Percentiles rank a stretch among this genome's conserved stretches.
phyloP scores from a whole-genome alignment of 441 rosid species.

The Syzygium malaccense region DNA sequence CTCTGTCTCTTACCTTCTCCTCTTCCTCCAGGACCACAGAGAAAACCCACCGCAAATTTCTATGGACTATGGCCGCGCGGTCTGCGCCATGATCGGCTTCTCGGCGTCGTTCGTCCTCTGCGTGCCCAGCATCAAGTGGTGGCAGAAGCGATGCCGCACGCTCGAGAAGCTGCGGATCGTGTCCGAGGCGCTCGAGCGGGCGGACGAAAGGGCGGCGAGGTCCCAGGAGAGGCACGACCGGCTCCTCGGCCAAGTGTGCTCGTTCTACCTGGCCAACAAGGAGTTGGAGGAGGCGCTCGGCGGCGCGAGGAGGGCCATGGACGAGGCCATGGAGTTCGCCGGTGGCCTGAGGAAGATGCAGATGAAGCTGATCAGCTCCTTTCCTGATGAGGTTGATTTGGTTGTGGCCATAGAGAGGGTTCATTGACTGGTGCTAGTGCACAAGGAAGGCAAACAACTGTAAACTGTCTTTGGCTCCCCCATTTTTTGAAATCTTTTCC shows the following conservation, averaged over 20 bases:
- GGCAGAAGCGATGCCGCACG: neutral
- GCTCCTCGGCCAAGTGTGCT: constrained; percentile 27
- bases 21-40: neutral
- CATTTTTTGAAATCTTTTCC: neutral
- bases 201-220: constrained; percentile 35
- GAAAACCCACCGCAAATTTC: neutral
- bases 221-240: constrained; percentile 48
- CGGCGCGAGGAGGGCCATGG: constrained; percentile 31
- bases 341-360: constrained; percentile 38
- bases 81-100: neutral
- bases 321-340: constrained; percentile 37
- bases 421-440: neutral
- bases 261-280: constrained; percentile 31
- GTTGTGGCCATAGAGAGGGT: constrained; percentile 9
- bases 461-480: constrained; percentile 6
- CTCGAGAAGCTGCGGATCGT: constrained; percentile 4
- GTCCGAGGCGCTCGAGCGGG: constrained; percentile 32
- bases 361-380: constrained; percentile 31
- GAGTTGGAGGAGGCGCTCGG: constrained; percentile 39
- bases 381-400: constrained; percentile 15
- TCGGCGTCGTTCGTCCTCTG: neutral
- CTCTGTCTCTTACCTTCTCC: neutral
- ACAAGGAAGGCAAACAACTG: constrained; percentile 28
- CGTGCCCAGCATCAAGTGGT: neutral
- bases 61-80: neutral